Conservation (phyloP, 2,329 filamentous ascomycete genomes). For the Neodidymelliopsis sp. region DNA sequence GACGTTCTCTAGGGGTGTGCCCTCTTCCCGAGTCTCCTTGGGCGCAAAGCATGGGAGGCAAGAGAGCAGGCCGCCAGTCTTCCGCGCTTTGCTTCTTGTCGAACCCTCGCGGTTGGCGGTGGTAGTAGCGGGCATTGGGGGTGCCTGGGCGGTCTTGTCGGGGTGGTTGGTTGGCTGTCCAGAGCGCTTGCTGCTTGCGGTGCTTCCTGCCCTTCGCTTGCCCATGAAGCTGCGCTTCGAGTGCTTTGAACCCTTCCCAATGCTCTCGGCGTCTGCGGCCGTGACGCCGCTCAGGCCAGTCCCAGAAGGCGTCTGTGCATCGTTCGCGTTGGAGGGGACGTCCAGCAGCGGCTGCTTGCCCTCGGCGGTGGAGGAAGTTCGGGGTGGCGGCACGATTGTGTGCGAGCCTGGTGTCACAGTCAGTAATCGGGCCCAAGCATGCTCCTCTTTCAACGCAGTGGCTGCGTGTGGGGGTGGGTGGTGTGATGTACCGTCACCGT, state of each 20-base stretch:
- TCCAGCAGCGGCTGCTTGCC: slow-evolving; percentile 49
- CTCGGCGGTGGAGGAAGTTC: slow-evolving; percentile 42
- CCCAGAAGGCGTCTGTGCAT: slow-evolving; percentile 44
- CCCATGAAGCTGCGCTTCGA: slow-evolving; percentile 55
- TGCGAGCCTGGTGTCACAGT: slow-evolving; percentile 10
- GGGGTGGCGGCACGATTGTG: slow-evolving; percentile 29
- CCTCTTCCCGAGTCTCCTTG: slow-evolving; percentile 61
- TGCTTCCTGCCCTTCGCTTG: slow-evolving; percentile 55
- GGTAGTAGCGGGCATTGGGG: slow-evolving; percentile 39
- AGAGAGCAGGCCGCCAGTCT: slow-evolving; percentile 52
- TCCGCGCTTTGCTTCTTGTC: slow-evolving; percentile 51
- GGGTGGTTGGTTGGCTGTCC: slow-evolving; percentile 46
- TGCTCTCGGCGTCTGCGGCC: slow-evolving; percentile 55
- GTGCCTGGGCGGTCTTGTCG: slow-evolving; percentile 51
- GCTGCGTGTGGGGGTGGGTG: neutral
- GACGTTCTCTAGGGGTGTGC: slow-evolving; percentile 57
- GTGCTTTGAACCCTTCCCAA: slow-evolving; percentile 53
- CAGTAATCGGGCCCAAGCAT: neutral
- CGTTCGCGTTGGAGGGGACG: slow-evolving; percentile 45
- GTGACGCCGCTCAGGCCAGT: slow-evolving; percentile 55
- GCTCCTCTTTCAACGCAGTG: neutral
- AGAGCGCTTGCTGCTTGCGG: slow-evolving; percentile 56
- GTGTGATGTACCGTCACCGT: slow-evolving; percentile 45
- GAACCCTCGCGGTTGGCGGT: slow-evolving; percentile 43
- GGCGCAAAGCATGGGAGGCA: slow-evolving; percentile 74